Evolutionary conservation across 371 early-diverging fungal species (phyloP), one percentile per base, ranked within the genome.

Genomic region (Mortierella sp.): DNA sequence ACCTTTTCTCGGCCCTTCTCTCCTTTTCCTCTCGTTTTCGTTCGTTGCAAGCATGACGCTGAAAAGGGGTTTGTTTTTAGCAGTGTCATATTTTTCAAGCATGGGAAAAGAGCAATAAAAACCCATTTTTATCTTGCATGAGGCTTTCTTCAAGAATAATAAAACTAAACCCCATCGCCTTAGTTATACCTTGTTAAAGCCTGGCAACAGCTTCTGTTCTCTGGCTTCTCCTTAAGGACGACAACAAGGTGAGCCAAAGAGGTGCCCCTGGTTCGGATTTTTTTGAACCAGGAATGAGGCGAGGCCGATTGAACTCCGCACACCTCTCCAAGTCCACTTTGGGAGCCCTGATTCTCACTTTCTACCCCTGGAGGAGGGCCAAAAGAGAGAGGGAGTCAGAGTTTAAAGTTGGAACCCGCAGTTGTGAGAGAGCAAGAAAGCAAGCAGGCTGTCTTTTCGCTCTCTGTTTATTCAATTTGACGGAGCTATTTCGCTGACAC

Each of bases 321-420:
- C 10, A 0, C 26, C 31, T 59, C 59, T 59, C 31, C 59, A 59
- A 59, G 59, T 59, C 59, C 59, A 59, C 59, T 28, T 59, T 59
- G 59, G 59, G 59, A 59, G 59, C 59, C 59, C 59, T 59, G 31
- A 31, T n/a, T 59, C 59, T 59, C 48, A 46, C 48, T 59, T 16
- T 59, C 26, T 16, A 31, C 59, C 59, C 59, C 59, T 59, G 59
- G 59, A 59, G 31, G 59, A 59, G 59, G 28, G 13, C 59, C 14
- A 59, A 59, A 59, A 59, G 14, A 59, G 31, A 59, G 48, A 46
- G 26, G 57, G 57, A 55, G 26, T 11, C 11, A 59, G 59, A 59
- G 31, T 59, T 59, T 31, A 59, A 59, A 59, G 16, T 59, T 59
- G 59, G 31, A 28, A 28, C 59, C 59, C 59, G 31, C 31, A 14